A percentile compares a stretch with the other conserved stretches of the same genome.
These are phyloP conservation scores for Cytospora schulzeri DNA, from an alignment of 2,329 filamentous ascomycete species.

Conservation along the genomic window DNA sequence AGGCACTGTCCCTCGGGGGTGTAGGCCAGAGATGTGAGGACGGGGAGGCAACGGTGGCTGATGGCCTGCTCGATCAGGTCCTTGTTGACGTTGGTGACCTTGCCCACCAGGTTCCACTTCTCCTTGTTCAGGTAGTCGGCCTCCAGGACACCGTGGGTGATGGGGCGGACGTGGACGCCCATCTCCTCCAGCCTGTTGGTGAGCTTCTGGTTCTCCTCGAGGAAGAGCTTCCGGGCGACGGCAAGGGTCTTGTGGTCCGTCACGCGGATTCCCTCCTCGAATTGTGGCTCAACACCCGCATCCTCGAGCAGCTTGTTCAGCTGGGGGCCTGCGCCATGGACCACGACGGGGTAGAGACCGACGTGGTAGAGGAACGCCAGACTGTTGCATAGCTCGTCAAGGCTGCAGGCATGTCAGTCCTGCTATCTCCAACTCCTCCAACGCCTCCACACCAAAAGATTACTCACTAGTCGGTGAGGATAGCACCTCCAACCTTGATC, in stretches of 20 bases:
- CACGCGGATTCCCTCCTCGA: slow-evolving; percentile 93
- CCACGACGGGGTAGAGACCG: slow-evolving; percentile 90
- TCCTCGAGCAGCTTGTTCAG: slow-evolving; percentile 88
- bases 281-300: slow-evolving; percentile 91
- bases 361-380: slow-evolving; percentile 93
- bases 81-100: slow-evolving; percentile 91
- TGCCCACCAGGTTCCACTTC: slow-evolving; percentile 93
- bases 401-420: slow-evolving; percentile 35
- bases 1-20: slow-evolving; percentile 87
- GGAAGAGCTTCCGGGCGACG: slow-evolving; percentile 87
- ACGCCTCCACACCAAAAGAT: not conserved
- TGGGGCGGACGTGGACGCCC: slow-evolving; percentile 84
- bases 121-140: slow-evolving; percentile 96
- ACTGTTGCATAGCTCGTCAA: slow-evolving; percentile 87
- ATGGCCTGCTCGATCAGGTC: slow-evolving; percentile 89
- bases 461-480: slow-evolving; percentile 77
- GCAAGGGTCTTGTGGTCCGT: slow-evolving; percentile 95
- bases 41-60: slow-evolving; percentile 85
- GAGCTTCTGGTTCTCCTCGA: slow-evolving; percentile 93
- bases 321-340: slow-evolving; percentile 93
- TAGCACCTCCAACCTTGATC: slow-evolving; percentile 96
- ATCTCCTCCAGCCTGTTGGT: slow-evolving; percentile 87
- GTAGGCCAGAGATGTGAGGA: slow-evolving; percentile 96
- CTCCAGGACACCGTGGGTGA: slow-evolving; percentile 86
- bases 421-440: not conserved